phyloP scores from a whole-genome alignment of 192 early-diverging fungal genomes.

The Pilaira anomala region DNA sequence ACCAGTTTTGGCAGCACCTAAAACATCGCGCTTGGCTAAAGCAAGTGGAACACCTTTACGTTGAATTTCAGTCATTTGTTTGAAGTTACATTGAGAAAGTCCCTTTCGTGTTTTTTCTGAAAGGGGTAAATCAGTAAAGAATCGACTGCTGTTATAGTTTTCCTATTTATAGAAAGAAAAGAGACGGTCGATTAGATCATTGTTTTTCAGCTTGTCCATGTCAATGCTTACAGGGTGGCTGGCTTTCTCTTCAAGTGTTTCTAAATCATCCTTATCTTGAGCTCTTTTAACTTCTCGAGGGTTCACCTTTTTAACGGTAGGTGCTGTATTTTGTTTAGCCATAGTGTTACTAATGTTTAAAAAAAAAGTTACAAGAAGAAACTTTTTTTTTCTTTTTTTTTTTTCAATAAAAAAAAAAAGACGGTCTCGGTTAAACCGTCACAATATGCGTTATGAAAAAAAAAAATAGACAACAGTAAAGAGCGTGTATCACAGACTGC shows the following conservation, averaged over 20 bases:
- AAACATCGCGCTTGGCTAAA: constrained; percentile 67
- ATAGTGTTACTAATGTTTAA: too few relatives aligned
- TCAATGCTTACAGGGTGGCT: constrained; percentile 15
- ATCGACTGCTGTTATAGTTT: constrained; percentile 12
- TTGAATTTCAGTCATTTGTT: constrained; percentile 95
- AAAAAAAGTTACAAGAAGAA: too few relatives aligned
- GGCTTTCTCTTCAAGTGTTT: constrained; percentile 13
- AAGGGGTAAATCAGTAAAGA: constrained; percentile 52
- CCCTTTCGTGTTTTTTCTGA: constrained; percentile 61
- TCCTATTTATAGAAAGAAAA: constrained; percentile 20
- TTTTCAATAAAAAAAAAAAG: too few relatives aligned
- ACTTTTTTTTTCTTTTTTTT: too few relatives aligned
- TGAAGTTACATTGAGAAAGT: constrained; percentile 76
- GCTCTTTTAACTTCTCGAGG: not conserved
- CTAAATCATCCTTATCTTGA: constrained; percentile 3
- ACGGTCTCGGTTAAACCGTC: too few relatives aligned
- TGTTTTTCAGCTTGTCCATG: not conserved
- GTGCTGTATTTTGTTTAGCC: too few relatives aligned
- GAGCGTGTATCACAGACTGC: too few relatives aligned
- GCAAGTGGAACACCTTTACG: constrained; percentile 69
- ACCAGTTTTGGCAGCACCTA: constrained; percentile 85
- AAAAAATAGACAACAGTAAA: too few relatives aligned
- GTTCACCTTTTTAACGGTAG: too few relatives aligned
- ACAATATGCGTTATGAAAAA: too few relatives aligned
- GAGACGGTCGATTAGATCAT: not conserved